Evolutionary conservation across 371 early-diverging fungal genomes (phyloP).

Genomic region (Apophysomyces variabilis): DNA sequence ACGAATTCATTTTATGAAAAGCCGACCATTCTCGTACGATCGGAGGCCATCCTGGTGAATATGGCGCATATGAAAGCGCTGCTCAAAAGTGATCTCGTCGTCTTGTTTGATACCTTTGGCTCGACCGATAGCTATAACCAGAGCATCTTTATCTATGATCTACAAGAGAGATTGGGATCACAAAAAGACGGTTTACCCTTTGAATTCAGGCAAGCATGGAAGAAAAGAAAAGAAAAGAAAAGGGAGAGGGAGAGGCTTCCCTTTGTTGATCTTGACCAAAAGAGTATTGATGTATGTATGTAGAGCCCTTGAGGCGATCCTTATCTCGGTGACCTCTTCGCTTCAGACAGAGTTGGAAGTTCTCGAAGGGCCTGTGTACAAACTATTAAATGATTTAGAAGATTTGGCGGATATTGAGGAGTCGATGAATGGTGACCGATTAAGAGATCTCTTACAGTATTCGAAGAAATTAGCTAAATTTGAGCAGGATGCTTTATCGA

Average conservation of each 20-base stretch:
- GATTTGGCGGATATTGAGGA: conserved; percentile 74
- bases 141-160: conserved; percentile 78
- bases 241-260: too few relatives aligned
- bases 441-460: conserved; percentile 77
- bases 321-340: conserved; percentile 71
- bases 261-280: too few relatives aligned
- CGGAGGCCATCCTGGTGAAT: conserved; percentile 83
- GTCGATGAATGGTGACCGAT: conserved; percentile 71
- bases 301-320: conserved; percentile 83
- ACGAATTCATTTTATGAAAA: conserved; percentile 78
- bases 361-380: conserved; percentile 55
- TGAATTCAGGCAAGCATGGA: conserved; percentile 67
- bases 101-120: conserved; percentile 77
- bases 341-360: conserved; percentile 80
- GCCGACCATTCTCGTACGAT: conserved; percentile 86
- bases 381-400: conserved; percentile 66
- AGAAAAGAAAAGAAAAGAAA: too few relatives aligned
- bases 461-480: conserved; percentile 79
- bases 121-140: conserved; percentile 72
- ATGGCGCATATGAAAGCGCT: conserved; percentile 80
- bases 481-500: conserved; percentile 72
- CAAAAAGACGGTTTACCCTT: conserved; percentile 60
- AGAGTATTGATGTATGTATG: background rate
- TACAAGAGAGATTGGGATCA: conserved; percentile 73
- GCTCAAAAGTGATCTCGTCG: conserved; percentile 79